These are phyloP conservation scores for Aspergillus steynii DNA, from an alignment of 495 filamentous ascomycete species.

Conservation along the genomic window DNA sequence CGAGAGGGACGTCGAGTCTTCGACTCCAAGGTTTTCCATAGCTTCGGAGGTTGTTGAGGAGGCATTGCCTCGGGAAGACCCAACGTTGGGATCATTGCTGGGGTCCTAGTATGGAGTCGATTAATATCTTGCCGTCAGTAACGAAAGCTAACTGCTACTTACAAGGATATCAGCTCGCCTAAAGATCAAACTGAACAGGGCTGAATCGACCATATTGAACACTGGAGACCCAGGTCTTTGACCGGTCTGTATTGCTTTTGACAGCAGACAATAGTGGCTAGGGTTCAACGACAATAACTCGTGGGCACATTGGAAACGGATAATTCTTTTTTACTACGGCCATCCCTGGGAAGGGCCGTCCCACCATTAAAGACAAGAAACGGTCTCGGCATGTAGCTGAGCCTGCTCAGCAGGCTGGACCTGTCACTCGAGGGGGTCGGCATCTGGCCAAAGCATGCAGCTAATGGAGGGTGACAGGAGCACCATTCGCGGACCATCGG, in stretches of 20 bases:
- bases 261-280: background rate
- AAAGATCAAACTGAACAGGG: constrained; percentile 14
- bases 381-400: constrained; percentile 6
- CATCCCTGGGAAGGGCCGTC: constrained; percentile 3
- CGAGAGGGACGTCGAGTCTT: constrained; percentile 42
- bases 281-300: background rate
- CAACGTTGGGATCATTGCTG: constrained; percentile 44
- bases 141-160: constrained; percentile 9
- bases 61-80: constrained; percentile 44
- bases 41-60: constrained; percentile 38
- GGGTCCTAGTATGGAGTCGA: constrained; percentile 20
- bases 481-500: constrained; percentile 14
- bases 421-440: background rate
- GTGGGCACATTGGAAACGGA: background rate
- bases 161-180: constrained; percentile 20
- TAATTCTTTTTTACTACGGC: background rate
- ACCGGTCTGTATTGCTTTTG: background rate
- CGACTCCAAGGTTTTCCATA: constrained; percentile 30
- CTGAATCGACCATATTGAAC: constrained; percentile 15
- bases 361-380: constrained; percentile 2
- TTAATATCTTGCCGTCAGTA: background rate
- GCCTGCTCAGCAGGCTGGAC: constrained; percentile 11
- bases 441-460: constrained; percentile 12
- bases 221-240: constrained; percentile 2
- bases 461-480: constrained; percentile 18